These are phyloP conservation scores for Xylariaceae sp. DNA, from an alignment of 2,329 filamentous ascomycete species.

Conservation along the genomic window DNA sequence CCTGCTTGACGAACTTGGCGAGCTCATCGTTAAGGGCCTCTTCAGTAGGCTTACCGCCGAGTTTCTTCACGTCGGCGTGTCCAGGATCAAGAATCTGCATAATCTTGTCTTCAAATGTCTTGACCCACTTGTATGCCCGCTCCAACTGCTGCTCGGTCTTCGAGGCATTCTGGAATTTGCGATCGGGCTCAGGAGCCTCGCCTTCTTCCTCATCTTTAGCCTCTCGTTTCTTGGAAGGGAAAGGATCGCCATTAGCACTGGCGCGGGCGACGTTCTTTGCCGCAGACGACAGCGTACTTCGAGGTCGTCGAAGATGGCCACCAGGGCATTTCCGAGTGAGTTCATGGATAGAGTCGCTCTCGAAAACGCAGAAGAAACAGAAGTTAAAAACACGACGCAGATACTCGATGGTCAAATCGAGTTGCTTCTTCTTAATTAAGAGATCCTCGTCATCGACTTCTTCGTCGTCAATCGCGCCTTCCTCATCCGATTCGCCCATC, in stretches of 20 bases:
- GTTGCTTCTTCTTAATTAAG: constrained; percentile 89
- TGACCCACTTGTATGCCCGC: constrained; percentile 97
- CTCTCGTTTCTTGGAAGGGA: constrained; percentile 77
- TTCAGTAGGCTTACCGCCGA: constrained; percentile 83
- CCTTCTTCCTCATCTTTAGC: constrained; percentile 63
- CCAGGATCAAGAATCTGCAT: constrained; percentile 89
- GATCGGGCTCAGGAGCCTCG: constrained; percentile 63
- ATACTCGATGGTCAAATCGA: constrained; percentile 95
- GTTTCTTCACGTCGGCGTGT: constrained; percentile 80
- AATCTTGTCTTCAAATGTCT: constrained; percentile 96
- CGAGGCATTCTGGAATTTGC: constrained; percentile 67
- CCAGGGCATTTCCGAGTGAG: constrained; percentile 93
- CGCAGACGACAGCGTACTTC: constrained; percentile 77
- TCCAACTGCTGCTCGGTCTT: constrained; percentile 91
- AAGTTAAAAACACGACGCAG: constrained; percentile 96
- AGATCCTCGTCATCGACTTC: constrained; percentile 80
- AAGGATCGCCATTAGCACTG: constrained; percentile 77
- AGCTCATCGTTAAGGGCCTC: constrained; percentile 87
- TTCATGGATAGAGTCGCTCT: constrained; percentile 96
- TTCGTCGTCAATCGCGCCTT: constrained; percentile 76
- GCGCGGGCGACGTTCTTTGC: constrained; percentile 84
- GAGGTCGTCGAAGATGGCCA: constrained; percentile 89
- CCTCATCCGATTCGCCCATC: constrained; percentile 77
- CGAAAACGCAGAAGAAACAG: constrained; percentile 99
- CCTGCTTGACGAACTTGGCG: constrained; percentile 86